A percentile compares a stretch with the other conserved stretches of the same genome.
phyloP scores from a whole-genome alignment of 352 stramenopile species.

The Globisporangium canariense region DNA sequence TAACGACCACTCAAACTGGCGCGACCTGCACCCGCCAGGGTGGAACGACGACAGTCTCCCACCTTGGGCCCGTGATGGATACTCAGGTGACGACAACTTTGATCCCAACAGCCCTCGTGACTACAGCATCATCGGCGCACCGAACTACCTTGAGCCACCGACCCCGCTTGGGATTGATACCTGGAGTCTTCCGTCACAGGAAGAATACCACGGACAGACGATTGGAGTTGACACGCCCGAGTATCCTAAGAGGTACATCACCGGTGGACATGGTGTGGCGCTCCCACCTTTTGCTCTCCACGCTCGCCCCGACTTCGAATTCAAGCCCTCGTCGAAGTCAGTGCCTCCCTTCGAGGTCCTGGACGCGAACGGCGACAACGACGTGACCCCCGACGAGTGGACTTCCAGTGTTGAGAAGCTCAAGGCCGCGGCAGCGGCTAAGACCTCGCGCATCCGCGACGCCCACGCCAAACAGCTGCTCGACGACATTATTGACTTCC shows the following conservation, averaged over 20 bases:
- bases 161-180: too few relatives aligned
- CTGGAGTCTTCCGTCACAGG: too few relatives aligned
- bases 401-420: neutral
- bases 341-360: slow-evolving; percentile 16
- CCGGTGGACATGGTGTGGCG: neutral
- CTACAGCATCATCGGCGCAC: too few relatives aligned
- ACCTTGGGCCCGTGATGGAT: neutral
- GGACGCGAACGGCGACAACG: neutral
- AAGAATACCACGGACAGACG: neutral
- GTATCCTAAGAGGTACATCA: neutral
- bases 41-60: neutral
- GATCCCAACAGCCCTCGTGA: too few relatives aligned
- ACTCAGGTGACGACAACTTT: neutral
- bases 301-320: neutral
- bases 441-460: neutral
- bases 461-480: slow-evolving; percentile 1
- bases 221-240: neutral
- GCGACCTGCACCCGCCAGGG: too few relatives aligned
- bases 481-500: slow-evolving; percentile 25
- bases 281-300: neutral
- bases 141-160: too few relatives aligned
- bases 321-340: neutral
- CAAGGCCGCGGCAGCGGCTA: neutral
- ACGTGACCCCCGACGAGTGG: slow-evolving; percentile 6
- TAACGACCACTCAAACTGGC: too few relatives aligned